Percentiles rank a stretch among this genome's conserved stretches.
Evolutionary conservation across 768 basidiomycete species (phyloP).

Genomic region (Agrocybe praecox): DNA sequence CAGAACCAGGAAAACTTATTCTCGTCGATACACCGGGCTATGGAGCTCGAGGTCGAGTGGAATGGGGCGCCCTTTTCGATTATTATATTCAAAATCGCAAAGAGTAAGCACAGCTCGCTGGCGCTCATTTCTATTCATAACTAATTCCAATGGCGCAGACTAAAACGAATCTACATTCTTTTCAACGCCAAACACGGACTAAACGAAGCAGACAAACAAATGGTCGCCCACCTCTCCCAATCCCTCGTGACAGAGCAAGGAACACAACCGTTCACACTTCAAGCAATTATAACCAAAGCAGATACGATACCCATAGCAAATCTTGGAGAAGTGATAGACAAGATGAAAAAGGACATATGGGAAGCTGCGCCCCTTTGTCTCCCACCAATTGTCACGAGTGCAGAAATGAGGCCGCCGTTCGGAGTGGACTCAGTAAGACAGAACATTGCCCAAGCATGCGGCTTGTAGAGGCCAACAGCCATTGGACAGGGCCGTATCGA

Average conservation of each 20-base stretch:
- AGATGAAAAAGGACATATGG: constrained; percentile 54
- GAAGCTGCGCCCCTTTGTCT: constrained; percentile 62
- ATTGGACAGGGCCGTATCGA: no score
- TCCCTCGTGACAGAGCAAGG: constrained; percentile 40
- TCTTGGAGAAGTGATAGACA: constrained; percentile 35
- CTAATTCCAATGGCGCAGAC: constrained; percentile 40
- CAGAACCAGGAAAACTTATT: constrained; percentile 57
- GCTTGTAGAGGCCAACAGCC: constrained; percentile 10
- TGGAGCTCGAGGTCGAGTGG: constrained; percentile 68
- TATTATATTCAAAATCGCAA: constrained; percentile 61
- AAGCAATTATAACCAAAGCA: constrained; percentile 73
- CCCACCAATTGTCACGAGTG: constrained; percentile 63
- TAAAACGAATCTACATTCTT: constrained; percentile 70
- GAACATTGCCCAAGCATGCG: constrained; percentile 66
- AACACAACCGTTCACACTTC: constrained; percentile 56
- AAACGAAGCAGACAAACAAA: constrained; percentile 54
- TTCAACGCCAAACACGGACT: constrained; percentile 71
- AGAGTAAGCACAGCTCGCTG: constrained; percentile 46
- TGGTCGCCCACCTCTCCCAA: constrained; percentile 58
- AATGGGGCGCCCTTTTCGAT: constrained; percentile 76
- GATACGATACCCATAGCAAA: constrained; percentile 48
- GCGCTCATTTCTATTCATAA: not conserved
- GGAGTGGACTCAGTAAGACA: constrained; percentile 59
- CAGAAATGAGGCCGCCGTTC: constrained; percentile 47
- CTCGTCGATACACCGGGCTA: constrained; percentile 86